Evolutionary conservation across 2,329 filamentous ascomycete species (phyloP).

Genomic region (Fusarium udum): DNA sequence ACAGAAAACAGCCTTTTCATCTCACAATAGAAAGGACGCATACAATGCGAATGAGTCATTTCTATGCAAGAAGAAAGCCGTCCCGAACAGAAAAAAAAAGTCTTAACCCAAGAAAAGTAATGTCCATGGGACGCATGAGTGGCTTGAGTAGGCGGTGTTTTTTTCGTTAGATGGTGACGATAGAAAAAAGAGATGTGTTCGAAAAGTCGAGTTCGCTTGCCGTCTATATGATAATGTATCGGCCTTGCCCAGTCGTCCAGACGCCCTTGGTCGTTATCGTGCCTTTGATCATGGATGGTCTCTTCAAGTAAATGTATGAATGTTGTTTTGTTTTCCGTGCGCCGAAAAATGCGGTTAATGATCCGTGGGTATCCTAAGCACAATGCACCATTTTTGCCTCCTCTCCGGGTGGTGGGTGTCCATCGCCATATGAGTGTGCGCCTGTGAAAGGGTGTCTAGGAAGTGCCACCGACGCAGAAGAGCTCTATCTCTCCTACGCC

Average conservation of each 20-base stretch:
- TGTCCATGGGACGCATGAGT: conserved; percentile 25
- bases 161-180: conserved; percentile 23
- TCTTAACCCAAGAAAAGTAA: conserved; percentile 32
- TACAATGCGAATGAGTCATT: conserved; percentile 1
- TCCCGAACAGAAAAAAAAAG: conserved; percentile 26
- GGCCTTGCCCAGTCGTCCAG: conserved; percentile 33
- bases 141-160: conserved; percentile 27
- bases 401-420: conserved; percentile 10
- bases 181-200: conserved; percentile 31
- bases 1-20: not conserved
- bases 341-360: conserved; percentile 47
- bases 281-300: conserved; percentile 35
- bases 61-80: conserved; percentile 13
- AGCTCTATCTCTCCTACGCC: conserved; percentile 91
- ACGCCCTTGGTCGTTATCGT: conserved; percentile 41
- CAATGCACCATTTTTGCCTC: conserved; percentile 39
- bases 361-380: conserved; percentile 44
- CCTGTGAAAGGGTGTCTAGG: conserved; percentile 25
- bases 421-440: conserved; percentile 11
- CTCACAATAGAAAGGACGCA: not conserved
- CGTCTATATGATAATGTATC: conserved; percentile 47
- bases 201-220: conserved; percentile 42
- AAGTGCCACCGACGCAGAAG: conserved; percentile 72
- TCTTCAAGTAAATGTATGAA: conserved; percentile 39
- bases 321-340: conserved; percentile 44